These are phyloP conservation scores for Ophiocordyceps camponoti-saundersi DNA, from an alignment of 2,329 filamentous ascomycete genomes.

Conservation along the genomic window DNA sequence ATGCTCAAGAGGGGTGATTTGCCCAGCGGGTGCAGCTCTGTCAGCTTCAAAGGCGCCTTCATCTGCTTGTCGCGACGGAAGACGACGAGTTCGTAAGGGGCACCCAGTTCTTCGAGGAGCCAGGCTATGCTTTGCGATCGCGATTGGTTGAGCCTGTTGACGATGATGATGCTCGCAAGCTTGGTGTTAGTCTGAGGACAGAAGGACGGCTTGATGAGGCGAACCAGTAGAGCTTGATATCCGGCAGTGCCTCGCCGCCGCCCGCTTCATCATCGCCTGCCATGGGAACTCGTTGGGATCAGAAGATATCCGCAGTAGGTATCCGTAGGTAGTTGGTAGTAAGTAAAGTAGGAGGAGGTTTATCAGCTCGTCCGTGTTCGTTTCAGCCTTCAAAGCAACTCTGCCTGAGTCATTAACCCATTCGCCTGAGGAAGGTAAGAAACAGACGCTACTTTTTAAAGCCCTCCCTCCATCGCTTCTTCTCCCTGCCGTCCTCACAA, in stretches of 20 bases:
- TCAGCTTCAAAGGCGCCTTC: conserved; percentile 58
- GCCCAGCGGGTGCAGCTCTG: conserved; percentile 66
- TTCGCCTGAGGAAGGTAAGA: no score
- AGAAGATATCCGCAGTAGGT: no score
- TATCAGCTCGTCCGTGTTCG: no score
- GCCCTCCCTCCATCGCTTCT: no score
- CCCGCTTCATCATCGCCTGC: background rate
- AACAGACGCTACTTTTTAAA: no score
- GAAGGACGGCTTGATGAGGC: background rate
- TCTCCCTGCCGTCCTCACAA: no score
- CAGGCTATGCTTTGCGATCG: conserved; percentile 71
- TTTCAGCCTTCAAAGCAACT: no score
- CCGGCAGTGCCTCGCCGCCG: conserved; percentile 17
- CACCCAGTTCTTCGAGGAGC: conserved; percentile 67
- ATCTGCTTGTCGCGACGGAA: conserved; percentile 51
- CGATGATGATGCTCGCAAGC: conserved; percentile 3
- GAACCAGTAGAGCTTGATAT: conserved; percentile 49
- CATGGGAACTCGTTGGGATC: background rate
- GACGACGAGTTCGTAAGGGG: conserved; percentile 64
- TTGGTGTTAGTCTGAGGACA: no score
- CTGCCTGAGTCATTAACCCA: no score
- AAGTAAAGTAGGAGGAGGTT: no score
- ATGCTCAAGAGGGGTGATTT: conserved; percentile 71
- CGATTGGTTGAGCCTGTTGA: conserved; percentile 62
- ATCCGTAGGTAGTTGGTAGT: no score